phyloP scores from a whole-genome alignment of 768 basidiomycete genomes.

The Tricholomella constricta region DNA sequence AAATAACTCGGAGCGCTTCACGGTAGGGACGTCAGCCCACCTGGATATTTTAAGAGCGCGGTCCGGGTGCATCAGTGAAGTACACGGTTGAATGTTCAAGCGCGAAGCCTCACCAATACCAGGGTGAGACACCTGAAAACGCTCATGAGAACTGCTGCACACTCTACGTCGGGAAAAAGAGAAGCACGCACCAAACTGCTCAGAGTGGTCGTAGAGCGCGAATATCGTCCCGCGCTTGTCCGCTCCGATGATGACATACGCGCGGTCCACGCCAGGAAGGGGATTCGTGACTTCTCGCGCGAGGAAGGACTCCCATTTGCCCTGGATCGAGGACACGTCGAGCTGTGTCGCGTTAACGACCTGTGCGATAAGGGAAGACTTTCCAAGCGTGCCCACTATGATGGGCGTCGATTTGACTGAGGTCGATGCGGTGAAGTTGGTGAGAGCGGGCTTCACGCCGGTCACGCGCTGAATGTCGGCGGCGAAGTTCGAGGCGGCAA shows the following conservation, averaged over 20 bases:
- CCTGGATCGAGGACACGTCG: conserved; percentile 58
- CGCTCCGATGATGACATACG: conserved; percentile 68
- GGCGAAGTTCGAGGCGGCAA: conserved; percentile 61
- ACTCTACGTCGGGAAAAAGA: background rate
- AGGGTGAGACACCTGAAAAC: conserved; percentile 60
- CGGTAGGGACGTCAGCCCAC: conserved; percentile 80
- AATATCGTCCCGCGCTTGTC: conserved; percentile 73
- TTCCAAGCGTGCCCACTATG: conserved; percentile 65
- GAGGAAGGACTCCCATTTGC: conserved; percentile 69
- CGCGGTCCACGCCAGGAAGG: conserved; percentile 56
- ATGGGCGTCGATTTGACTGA: conserved; percentile 43
- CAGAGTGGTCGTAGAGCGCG: conserved; percentile 66
- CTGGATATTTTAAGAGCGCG: conserved; percentile 36
- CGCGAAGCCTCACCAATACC: conserved; percentile 53
- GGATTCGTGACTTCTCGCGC: conserved; percentile 55
- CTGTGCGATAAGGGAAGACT: conserved; percentile 53
- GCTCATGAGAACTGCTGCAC: conserved; percentile 1
- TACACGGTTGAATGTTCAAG: conserved; percentile 1
- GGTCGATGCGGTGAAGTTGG: conserved; percentile 49
- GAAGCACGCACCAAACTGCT: conserved; percentile 56
- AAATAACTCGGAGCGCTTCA: conserved; percentile 49
- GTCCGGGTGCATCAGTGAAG: background rate
- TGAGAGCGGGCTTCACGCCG: conserved; percentile 47
- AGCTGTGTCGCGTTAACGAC: conserved; percentile 54
- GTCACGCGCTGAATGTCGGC: conserved; percentile 65